phyloP scores from a whole-genome alignment of 805 yeast species.

The Peterozyma toletana region DNA sequence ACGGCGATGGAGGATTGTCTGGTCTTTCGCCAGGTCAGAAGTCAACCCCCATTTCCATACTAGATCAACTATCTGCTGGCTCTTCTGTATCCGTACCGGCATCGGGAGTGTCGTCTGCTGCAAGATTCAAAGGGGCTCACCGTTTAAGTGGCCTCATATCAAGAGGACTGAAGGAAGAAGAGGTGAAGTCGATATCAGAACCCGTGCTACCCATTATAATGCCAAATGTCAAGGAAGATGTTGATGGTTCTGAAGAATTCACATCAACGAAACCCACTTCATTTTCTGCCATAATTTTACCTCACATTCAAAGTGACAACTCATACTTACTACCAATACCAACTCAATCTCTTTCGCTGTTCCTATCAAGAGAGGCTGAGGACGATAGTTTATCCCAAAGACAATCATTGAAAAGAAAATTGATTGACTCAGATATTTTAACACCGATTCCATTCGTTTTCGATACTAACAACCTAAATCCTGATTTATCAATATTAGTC shows the following conservation, averaged over 20 bases:
- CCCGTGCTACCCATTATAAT: background rate
- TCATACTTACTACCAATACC: background rate
- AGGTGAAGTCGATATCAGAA: background rate
- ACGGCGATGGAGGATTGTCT: background rate
- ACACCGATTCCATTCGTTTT: constrained; percentile 1
- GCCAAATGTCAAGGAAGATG: background rate
- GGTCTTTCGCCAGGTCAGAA: background rate
- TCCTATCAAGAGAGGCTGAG: background rate
- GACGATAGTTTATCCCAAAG: background rate
- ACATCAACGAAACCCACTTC: background rate
- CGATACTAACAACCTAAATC: constrained; percentile 29
- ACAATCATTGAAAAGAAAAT: constrained; percentile 6
- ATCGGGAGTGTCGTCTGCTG: background rate
- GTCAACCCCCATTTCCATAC: constrained; percentile 7
- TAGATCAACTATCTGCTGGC: constrained; percentile 5
- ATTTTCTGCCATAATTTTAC: too few relatives aligned
- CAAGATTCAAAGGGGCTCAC: background rate
- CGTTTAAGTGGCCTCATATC: background rate
- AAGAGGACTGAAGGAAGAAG: background rate
- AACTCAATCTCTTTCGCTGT: background rate
- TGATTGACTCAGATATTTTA: constrained; percentile 3
- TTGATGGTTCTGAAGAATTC: background rate
- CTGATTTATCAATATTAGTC: constrained; percentile 24
- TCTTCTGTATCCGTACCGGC: background rate
- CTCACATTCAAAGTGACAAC: background rate